Evolutionary conservation across 345 rosid species (phyloP).

Genomic region (Rhizophora mangle): DNA sequence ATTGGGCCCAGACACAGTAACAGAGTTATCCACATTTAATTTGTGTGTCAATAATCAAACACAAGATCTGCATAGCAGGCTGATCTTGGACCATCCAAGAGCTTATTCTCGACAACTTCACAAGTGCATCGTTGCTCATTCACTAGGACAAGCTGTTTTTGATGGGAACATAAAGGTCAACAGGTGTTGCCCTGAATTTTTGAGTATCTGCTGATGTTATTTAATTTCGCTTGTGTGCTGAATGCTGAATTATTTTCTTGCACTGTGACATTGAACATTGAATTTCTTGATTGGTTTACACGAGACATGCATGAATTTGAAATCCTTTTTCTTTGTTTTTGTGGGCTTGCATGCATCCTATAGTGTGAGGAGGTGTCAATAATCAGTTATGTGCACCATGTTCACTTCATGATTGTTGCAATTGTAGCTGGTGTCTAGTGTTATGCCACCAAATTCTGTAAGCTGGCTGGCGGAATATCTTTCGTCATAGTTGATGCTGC

Average conservation of each 20-base stretch:
- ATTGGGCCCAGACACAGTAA: constrained; percentile 79
- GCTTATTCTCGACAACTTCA: constrained; percentile 80
- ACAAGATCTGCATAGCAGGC: constrained; percentile 82
- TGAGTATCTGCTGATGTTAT: neutral
- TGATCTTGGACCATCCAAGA: constrained; percentile 85
- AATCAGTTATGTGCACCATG: neutral
- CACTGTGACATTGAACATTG: neutral
- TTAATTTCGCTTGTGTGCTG: neutral
- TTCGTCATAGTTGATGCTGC: neutral
- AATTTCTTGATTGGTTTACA: neutral
- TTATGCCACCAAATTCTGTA: too few relatives aligned
- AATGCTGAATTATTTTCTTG: neutral
- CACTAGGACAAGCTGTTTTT: constrained; percentile 86
- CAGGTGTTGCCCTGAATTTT: constrained; percentile 39
- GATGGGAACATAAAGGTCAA: constrained; percentile 88
- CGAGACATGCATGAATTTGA: neutral
- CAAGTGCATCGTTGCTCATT: constrained; percentile 91
- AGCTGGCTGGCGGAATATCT: constrained; percentile 2
- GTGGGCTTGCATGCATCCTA: too few relatives aligned
- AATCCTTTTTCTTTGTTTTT: neutral
- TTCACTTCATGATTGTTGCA: neutral
- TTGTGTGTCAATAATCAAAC: constrained; percentile 67
- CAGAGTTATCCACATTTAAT: constrained; percentile 76
- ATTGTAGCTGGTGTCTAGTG: too few relatives aligned
- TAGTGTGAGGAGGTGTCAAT: too few relatives aligned